phyloP scores from a whole-genome alignment of 2,329 filamentous ascomycete genomes.

The Aspergillaceae sp. region DNA sequence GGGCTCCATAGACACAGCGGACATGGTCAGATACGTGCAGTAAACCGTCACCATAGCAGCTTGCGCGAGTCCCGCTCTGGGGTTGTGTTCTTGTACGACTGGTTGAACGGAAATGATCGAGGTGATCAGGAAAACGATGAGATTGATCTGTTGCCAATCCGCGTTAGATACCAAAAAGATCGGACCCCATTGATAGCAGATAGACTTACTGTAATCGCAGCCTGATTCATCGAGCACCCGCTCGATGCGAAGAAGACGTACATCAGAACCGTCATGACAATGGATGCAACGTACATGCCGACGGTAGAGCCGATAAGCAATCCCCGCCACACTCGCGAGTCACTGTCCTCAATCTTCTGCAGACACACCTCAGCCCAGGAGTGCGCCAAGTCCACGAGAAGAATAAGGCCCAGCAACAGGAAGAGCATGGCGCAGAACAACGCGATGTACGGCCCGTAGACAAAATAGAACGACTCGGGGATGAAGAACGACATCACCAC shows the following conservation, averaged over 20 bases:
- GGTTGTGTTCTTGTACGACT: conserved; percentile 79
- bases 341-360: conserved; percentile 80
- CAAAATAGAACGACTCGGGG: conserved; percentile 85
- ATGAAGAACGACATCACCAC: conserved; percentile 92
- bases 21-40: conserved; percentile 98
- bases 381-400: conserved; percentile 90
- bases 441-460: conserved; percentile 92
- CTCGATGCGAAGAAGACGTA: conserved; percentile 86
- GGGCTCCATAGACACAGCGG: conserved; percentile 96
- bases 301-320: conserved; percentile 86
- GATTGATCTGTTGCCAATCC: conserved; percentile 52
- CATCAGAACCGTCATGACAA: conserved; percentile 93
- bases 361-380: conserved; percentile 96
- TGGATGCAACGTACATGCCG: conserved; percentile 82
- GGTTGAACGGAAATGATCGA: conserved; percentile 85
- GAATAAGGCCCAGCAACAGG: conserved; percentile 80
- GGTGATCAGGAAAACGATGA: conserved; percentile 71
- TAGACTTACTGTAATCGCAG: conserved; percentile 65
- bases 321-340: conserved; percentile 75
- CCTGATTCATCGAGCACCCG: conserved; percentile 90
- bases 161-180: background rate
- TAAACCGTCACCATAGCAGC: conserved; percentile 95
- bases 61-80: conserved; percentile 90
- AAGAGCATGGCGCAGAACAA: conserved; percentile 86
- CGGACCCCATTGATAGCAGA: background rate